Base-by-base conservation (phyloP, 140 eudicot genomes). In the Flaveria floridana region DNA sequence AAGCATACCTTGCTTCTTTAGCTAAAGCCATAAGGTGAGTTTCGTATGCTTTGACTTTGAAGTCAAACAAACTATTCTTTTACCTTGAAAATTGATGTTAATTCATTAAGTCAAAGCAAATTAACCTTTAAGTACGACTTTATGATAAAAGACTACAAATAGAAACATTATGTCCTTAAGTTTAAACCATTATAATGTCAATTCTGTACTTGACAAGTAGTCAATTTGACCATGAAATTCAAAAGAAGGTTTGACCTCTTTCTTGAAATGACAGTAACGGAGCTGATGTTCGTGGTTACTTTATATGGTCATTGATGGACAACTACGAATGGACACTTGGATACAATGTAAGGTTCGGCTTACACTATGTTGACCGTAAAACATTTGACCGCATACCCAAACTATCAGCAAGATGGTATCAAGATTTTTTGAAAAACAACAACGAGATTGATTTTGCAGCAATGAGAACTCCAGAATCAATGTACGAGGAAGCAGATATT, bases 271-370 rank as follows among this genome's bases (percentile, higher is more conserved):
- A 71, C 82, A 89, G 94, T 84, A 79, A 82, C 16, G 98, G 94
- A 44, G 97, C 96, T 20, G 92, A 93, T 77, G 97, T 93, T 7
- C 87, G 89, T 16, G 97, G 98, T 51, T 89, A 92, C 72, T 89
- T 93, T 34, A 30, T 84, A 81, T 89, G 97, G 97, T 82, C 86
- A 1, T 85, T 91, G 64, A 85, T 89, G 91, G 96, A 93, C 61
- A 79, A 85, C 78, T 90, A 83, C 10, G 98, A 93, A 83, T 90
- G 89, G 96, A 7, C 72, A 12, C 1, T 6, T 18, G 97, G 98
- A 1, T 90, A 82, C 58, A 18, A 30, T 30, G 30, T 47, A 42
- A 83, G 75, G 58, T 88, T 77, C 7, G 98, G 98, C 23, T 62
- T 93, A 21, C 66, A 88, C 72, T 78, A 85, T 53, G 86, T 93